Evolutionary conservation across 352 stramenopile species (phyloP).

Genomic region (Pythium vanterpoolii): DNA sequence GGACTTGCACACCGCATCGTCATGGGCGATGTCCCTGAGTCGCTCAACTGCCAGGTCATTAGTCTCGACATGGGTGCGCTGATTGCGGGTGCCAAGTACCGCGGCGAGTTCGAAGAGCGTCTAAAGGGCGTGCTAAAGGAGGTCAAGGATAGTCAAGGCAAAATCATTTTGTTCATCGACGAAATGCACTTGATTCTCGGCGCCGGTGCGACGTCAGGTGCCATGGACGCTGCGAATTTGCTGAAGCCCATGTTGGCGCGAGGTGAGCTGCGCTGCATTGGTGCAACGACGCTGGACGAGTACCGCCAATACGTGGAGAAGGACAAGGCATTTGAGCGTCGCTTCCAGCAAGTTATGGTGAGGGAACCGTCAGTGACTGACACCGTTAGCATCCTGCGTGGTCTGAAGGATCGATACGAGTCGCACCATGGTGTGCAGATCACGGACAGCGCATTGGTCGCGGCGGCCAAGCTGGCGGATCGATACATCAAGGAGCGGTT

Average conservation of each 20-base stretch:
- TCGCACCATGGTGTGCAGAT: slow-evolving; percentile 96
- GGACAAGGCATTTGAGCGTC: slow-evolving; percentile 96
- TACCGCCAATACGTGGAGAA: slow-evolving; percentile 99
- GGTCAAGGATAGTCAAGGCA: slow-evolving; percentile 90
- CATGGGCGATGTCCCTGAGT: slow-evolving; percentile 94
- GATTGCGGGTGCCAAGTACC: slow-evolving; percentile 97
- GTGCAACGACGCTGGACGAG: slow-evolving; percentile 97
- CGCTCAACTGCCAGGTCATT: slow-evolving; percentile 88
- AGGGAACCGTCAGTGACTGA: slow-evolving; percentile 93
- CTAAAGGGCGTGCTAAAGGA: slow-evolving; percentile 95
- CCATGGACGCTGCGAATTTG: slow-evolving; percentile 98
- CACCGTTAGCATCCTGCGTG: slow-evolving; percentile 95
- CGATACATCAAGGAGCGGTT: slow-evolving; percentile 92
- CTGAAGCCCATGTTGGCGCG: slow-evolving; percentile 97
- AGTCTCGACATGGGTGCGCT: slow-evolving; percentile 96
- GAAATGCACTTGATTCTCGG: slow-evolving; percentile 97
- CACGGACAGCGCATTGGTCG: slow-evolving; percentile 90
- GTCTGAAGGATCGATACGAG: slow-evolving; percentile 96
- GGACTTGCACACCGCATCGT: slow-evolving; percentile 96
- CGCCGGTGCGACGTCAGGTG: slow-evolving; percentile 86
- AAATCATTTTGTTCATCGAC: slow-evolving; percentile 99
- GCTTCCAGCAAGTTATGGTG: slow-evolving; percentile 97
- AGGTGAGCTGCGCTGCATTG: slow-evolving; percentile 96
- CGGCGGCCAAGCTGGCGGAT: slow-evolving; percentile 92
- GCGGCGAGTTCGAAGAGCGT: slow-evolving; percentile 98